Conservation (phyloP, 257 asterid species). For the Solanum appendiculatum region DNA sequence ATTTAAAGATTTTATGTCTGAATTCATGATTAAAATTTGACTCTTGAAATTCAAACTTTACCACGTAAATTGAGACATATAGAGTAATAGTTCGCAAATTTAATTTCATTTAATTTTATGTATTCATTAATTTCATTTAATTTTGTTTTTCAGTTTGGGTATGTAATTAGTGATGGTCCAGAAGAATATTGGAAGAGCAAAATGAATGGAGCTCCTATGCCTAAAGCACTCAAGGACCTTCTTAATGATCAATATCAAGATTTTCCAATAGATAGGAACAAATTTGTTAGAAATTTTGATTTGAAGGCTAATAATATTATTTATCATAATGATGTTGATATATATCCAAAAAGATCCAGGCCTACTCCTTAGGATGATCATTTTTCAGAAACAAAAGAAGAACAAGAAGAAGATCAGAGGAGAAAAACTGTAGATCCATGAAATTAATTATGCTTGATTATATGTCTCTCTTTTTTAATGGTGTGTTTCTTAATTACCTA, state of each 20-base stretch:
- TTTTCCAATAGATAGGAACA: background rate
- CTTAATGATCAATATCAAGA: conserved; percentile 2
- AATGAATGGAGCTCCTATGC: conserved; percentile 55
- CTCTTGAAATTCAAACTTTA: no score
- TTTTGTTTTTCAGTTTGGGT: conserved; percentile 11
- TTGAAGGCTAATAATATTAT: conserved; percentile 38
- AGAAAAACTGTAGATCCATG: background rate
- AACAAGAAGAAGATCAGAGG: background rate
- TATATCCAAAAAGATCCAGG: background rate
- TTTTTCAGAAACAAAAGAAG: background rate
- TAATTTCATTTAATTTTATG: background rate
- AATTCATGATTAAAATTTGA: no score
- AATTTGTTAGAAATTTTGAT: conserved; percentile 35
- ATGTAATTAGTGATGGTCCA: conserved; percentile 39
- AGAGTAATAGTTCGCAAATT: background rate
- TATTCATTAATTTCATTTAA: background rate
- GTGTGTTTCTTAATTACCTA: background rate
- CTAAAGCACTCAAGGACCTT: conserved; percentile 44
- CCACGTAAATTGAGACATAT: background rate
- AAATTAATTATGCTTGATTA: background rate
- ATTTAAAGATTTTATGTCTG: fast-evolving
- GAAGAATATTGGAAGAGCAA: conserved; percentile 45
- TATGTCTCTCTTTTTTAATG: background rate
- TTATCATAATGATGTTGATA: conserved; percentile 36
- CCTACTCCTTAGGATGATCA: background rate